Evolutionary conservation across 805 yeast species (phyloP).

Genomic region (Candida khao-thaluensis): DNA sequence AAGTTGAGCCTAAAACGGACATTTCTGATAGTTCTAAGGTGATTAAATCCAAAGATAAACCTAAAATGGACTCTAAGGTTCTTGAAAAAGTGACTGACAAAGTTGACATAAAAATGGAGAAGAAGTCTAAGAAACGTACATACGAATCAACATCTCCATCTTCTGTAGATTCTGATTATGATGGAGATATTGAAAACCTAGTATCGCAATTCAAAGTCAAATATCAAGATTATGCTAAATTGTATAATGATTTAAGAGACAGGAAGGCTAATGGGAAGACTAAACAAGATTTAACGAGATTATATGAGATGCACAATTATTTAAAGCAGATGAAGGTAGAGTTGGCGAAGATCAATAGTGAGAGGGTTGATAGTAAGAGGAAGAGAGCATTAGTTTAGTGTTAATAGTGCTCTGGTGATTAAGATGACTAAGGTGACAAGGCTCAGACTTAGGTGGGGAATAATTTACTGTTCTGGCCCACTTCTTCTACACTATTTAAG

Average conservation of each 20-base stretch:
- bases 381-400: too few species aligned
- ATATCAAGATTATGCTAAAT: conserved; percentile 48
- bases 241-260: conserved; percentile 34
- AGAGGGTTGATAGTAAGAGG: conserved; percentile 13
- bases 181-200: conserved; percentile 30
- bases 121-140: conserved; percentile 5
- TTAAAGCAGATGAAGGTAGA: conserved; percentile 55
- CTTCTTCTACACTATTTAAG: too few species aligned
- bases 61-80: too few species aligned
- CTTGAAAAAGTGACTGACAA: too few species aligned
- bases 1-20: too few species aligned
- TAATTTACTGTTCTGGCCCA: too few species aligned
- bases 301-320: conserved; percentile 51
- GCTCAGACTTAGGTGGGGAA: too few species aligned
- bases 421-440: too few species aligned
- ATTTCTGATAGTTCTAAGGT: too few species aligned
- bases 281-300: conserved; percentile 32
- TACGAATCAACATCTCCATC: conserved; percentile 37
- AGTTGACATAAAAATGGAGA: too few species aligned
- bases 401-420: too few species aligned
- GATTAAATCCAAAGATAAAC: too few species aligned
- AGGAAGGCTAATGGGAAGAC: conserved; percentile 7
- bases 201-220: conserved; percentile 47
- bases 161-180: conserved; percentile 18
- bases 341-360: conserved; percentile 48